Evolutionary conservation across 306 rosid genomes (phyloP), one percentile per base, ranked within the genome.

Genomic region (Sechiopsis laciniata): DNA sequence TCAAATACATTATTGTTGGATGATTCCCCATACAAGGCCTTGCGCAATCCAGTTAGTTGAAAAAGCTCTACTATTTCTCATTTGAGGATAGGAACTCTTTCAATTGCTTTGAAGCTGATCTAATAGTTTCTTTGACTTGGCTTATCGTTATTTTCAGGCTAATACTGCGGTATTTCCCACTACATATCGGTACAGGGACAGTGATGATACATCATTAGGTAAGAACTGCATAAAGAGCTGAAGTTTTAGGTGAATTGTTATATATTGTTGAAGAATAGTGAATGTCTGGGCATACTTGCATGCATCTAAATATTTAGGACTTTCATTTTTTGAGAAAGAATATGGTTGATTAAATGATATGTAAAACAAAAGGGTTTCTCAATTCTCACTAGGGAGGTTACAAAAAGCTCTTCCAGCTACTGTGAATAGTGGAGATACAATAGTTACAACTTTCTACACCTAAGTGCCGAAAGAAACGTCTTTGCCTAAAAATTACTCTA

Each of bases 21-120:
- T 83, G 99, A 94, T 78, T 86, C 97, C 54, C 97, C 99, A 0
- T 89, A 91, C 78, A 91, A 94, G 82, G 95, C 99, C 50, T 80
- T 91, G 59, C 35, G 79, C 78, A 95, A 95, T 87, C 99, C 99
- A 72, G 99, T 95, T 79, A 83, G 92, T 77, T 54, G 22, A 77
- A 51, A 66, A 54, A 72, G 58, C 32, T 70, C 24, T 55, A 69
- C 40, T 52, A 61, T 69, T 59, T 80, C 59, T 79, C 20, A 59
- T 67, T 58, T 13, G 14, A n/a, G 55, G 58, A 55, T 73, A 29
- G 42, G 48, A 42, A 24, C 32, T 50, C 73, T 50, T 69, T 69
- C 42, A 45, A 45, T 66, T 66, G 6, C 11, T 42, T 45, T 56
- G 10, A 76, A 51, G 48, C 20, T 26, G 67, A 21, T 51, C 26